Evolutionary conservation across 2,329 filamentous ascomycete genomes (phyloP), one percentile per base, ranked within the genome.

Genomic region (Claviceps paspali): DNA sequence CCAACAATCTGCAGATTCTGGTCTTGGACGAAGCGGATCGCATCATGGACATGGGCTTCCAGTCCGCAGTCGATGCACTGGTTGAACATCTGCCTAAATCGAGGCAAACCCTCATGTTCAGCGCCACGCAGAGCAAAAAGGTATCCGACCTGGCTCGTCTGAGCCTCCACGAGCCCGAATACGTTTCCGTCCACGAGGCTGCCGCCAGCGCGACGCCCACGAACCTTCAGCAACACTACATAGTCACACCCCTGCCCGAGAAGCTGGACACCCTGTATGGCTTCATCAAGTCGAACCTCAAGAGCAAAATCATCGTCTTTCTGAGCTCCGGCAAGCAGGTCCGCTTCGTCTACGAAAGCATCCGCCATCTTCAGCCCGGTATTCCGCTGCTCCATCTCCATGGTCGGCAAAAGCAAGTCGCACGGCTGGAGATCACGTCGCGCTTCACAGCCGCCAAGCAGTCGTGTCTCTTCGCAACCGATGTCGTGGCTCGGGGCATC

Each of bases 11-110:
- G 45, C 84, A 93, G 61, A 82, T 98, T 55, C 64, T 98, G 35
- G 87, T 98, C 0, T 66, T 98, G 39, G 91, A 98, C 50, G 91
- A 98, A 58, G 91, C 91, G 3, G 91, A 98, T 57, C 76, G 91
- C 28, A 95, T 95, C 52, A 77, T 98, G 70, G 91, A 98, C 52
- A 91, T 96, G 85, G 91, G 91, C 5, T 98, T 98, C 56, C 80
- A 93, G 57, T 67, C 70, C 5, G 84, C 84, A 1, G 79, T 98
- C 3, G 91, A 98, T 59, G 91, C 91, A 0, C 82, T 98, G 35
- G 63, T 98, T 21, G 86, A 93, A 43, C 92, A 96, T 54, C 66
- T 98, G 2, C 91, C 91, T 1, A 79, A 76, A 49, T 65, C 79
- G 21, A 70, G 91, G 43, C 91, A 98, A 60, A 98, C 91, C 0